Base-by-base conservation (phyloP, 2,329 filamentous ascomycete species). In the Pestalotiopsis sp. region DNA sequence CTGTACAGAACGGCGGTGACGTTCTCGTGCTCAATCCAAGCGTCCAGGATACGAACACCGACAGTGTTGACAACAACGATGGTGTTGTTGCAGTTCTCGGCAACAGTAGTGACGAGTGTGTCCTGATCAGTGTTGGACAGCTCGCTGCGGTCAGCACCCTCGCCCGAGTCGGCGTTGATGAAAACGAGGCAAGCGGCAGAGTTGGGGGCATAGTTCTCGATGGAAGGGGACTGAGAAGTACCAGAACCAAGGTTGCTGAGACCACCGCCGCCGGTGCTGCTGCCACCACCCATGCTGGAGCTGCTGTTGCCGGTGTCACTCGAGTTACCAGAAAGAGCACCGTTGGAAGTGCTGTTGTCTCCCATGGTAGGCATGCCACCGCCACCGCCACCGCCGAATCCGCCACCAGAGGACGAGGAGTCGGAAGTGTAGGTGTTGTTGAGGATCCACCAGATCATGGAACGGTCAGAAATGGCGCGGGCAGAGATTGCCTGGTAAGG, bases 41-140 rank as follows among this genome's bases (percentile, higher is more conserved):
- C 81, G 68, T 87, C 83, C 41, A 92, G 79, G 9, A 91, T 79
- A 36, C 91, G 86, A 2, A 89, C 83, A 2, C 89, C 89, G n/a
- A 88, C 86, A 11, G 87, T 87, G 80, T 92, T 90, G 68, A 92
- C 85, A 69, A 92, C 84, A 36, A 92, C 86, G 52, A 93, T 83
- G 13, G 90, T 92, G 80, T 92, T 92, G 81, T 90, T 90, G 81
- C 87, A 90, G 68, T 85, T 80, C 4, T 83, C 82, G 1, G 88
- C 85, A 11, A 91, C 88, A 45, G 88, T 88, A 65, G 84, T 80
- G 72, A 92, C 88, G 65, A 92, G 76, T 5, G 83, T 80, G 64
- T 92, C 89, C 60, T 74, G 72, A 1, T 71, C 70, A 5, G 72
- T 70, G 57, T 75, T 71, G 11, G 49, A 69, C 0, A 77, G 71